Evolutionary conservation across 805 yeast genomes (phyloP), one percentile per base, ranked within the genome.

Genomic region (Cyberlindnera mississippiensis): DNA sequence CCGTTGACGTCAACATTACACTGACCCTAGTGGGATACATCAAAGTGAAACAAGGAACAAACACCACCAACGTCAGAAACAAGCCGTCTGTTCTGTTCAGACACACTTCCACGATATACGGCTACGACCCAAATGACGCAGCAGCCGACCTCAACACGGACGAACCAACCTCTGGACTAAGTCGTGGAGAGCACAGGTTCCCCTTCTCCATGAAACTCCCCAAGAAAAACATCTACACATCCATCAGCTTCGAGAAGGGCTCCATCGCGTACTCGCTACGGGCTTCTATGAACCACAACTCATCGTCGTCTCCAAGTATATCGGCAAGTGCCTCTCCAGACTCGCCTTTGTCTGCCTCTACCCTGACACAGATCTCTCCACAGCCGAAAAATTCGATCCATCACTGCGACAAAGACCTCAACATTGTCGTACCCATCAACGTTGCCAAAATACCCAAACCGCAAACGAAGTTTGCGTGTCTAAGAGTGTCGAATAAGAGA

Each of bases 181-280:
- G 78, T 15, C 78, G 79, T 54, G 96, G 96, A 32, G 91, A 85
- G 56, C 96, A 89, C 62, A 66, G 86, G 28, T 89, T 90, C 58
- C 96, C 96, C 16, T 90, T 89, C 57, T 76, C 83, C 36, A 85
- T 89, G 33, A 82, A 78, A 51, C 69, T 89, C n/a, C 96, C 96
- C 1, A 73, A 72, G 51, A 78, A 76, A 49, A 75, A 84, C 49
- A 73, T 86, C 3, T 82, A 71, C 60, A 84, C 93, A 17, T 79
- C 88, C 38, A 74, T 89, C 19, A 81, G 80, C 49, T 89, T 89
- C 53, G 96, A 90, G 51, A 79, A 80, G 53, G 96, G 97, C n/a
- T 75, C 86, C 15, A 85, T 89, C 13, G 61, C 74, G 4, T 89
- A 89, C 60, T 62, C 65, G 26, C 64, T 89, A 34, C 73, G 76